phyloP scores from a whole-genome alignment of 371 early-diverging fungal species.

The Mortierella sp. region DNA sequence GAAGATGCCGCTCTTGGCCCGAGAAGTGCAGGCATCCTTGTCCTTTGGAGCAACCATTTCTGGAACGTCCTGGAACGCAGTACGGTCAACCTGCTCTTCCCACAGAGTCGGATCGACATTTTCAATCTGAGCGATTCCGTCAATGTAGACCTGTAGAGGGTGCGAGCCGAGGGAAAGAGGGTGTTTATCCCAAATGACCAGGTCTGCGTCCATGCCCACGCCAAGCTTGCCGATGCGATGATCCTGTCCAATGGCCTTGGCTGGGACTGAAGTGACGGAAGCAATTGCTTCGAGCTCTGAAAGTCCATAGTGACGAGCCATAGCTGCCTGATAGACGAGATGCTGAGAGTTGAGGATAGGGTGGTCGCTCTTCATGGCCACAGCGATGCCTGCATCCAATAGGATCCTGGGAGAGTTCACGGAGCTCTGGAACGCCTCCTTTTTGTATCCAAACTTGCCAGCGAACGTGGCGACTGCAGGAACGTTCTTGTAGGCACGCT shows the following conservation, averaged over 20 bases:
- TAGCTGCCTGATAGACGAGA: constrained; percentile 78
- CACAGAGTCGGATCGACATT: constrained; percentile 15
- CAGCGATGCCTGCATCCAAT: constrained; percentile 72
- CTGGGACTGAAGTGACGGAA: constrained; percentile 78
- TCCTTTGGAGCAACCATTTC: constrained; percentile 6
- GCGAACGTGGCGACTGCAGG: constrained; percentile 76
- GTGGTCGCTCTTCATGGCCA: constrained; percentile 84
- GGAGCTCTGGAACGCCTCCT: constrained; percentile 77
- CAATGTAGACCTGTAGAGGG: constrained; percentile 80
- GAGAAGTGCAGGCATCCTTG: constrained; percentile 14
- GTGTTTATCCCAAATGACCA: constrained; percentile 77
- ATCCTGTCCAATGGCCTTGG: constrained; percentile 70
- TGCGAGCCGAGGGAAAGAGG: constrained; percentile 79
- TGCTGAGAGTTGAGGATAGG: constrained; percentile 78
- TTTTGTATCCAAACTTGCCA: constrained; percentile 77
- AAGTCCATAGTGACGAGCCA: constrained; percentile 80
- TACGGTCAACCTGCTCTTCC: constrained; percentile 11
- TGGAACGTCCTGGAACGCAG: constrained; percentile 11
- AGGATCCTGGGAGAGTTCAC: constrained; percentile 72
- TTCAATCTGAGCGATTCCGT: constrained; percentile 66
- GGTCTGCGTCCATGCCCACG: constrained; percentile 82
- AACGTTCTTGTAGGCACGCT: constrained; percentile 63
- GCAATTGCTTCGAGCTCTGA: constrained; percentile 68
- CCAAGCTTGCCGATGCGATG: constrained; percentile 76
- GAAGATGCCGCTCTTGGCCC: constrained; percentile 35